Conservation (phyloP, 345 rosid genomes). For the Hibiscus syriacus region DNA sequence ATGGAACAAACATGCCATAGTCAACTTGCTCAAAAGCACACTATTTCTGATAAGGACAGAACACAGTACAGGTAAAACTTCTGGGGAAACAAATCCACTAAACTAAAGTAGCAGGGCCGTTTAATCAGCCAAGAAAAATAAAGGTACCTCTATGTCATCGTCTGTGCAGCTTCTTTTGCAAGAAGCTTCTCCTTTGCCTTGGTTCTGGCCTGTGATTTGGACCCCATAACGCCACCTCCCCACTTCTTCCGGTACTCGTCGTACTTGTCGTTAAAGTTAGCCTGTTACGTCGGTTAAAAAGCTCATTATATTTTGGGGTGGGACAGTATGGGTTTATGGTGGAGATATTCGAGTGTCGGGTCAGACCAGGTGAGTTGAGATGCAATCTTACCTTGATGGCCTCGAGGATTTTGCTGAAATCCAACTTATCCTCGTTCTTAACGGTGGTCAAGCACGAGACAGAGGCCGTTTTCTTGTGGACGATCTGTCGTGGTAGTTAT, state of each 20-base stretch:
- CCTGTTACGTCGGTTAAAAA: slow-evolving; percentile 38
- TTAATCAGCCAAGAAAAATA: neutral
- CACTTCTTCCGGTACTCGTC: too few species aligned
- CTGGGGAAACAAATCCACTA: neutral
- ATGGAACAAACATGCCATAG: too few species aligned
- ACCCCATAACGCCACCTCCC: slow-evolving; percentile 82
- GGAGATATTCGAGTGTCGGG: too few species aligned
- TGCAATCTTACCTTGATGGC: slow-evolving; percentile 47
- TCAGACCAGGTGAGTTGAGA: too few species aligned
- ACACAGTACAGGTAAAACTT: neutral
- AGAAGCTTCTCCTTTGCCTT: slow-evolving; percentile 78
- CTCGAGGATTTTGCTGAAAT: too few species aligned
- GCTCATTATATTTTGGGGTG: too few species aligned
- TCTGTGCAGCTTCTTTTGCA: too few species aligned
- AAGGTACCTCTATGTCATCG: slow-evolving; percentile 16
- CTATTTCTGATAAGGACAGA: too few species aligned
- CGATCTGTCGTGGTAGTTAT: slow-evolving; percentile 28
- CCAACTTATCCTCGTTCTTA: slow-evolving; percentile 73
- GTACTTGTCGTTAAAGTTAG: slow-evolving; percentile 68
- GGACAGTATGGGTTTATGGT: too few species aligned
- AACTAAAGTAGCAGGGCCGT: neutral
- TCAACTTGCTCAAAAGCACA: too few species aligned
- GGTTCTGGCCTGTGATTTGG: slow-evolving; percentile 68
- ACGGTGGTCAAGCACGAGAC: slow-evolving; percentile 56
- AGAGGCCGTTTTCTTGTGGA: slow-evolving; percentile 45